Evolutionary conservation across 2,329 filamentous ascomycete genomes (phyloP), one percentile per base, ranked within the genome.

Genomic region (Parastagonospora avenae): DNA sequence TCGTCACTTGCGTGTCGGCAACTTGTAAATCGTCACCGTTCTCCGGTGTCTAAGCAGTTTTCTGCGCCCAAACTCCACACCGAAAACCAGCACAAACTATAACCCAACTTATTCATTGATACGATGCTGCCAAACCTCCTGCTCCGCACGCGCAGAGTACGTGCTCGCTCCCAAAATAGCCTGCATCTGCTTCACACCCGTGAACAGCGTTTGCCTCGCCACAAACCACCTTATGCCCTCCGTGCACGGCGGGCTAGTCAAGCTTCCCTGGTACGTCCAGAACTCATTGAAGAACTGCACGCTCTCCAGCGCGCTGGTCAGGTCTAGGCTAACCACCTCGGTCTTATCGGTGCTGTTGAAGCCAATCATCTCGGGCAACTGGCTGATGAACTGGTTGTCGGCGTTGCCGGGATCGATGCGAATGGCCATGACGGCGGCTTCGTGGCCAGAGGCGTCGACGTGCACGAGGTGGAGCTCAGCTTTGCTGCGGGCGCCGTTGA

Each of bases 391-490:
- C 1, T 68, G 48, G 12, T 63, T 74, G 41, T 73, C 64, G 28
- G 57, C 50, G 48, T 72, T 73, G 10, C 76, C 74, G 1, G 76
- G 76, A 46, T 80, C 78, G 35, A 82, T 68, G 12, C 74, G 74
- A 58, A 82, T 73, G 8, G 74, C 79, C 1, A 82, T 60, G 1
- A 82, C 79, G 12, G 77, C 78, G 2, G 68, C 64, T 36, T 78
- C 74, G 19, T 74, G 66, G 42, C 79, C 78, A 0, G 63, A 54
- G 8, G 66, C 68, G 50, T 78, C 74, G 45, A 75, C 75, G 53
- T 80, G 78, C 2, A 82, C 80, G 32, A 79, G 70, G 60, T 82
- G 80, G 15, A 82, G 63, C 56, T 82, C 80, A 31, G 78, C 77
- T 52, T 75, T 77, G 31, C 72, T 68, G 31, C 74, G 72, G 32